Base-by-base conservation (phyloP, 2,329 filamentous ascomycete genomes). In the Sporothrix brunneoviolacea region DNA sequence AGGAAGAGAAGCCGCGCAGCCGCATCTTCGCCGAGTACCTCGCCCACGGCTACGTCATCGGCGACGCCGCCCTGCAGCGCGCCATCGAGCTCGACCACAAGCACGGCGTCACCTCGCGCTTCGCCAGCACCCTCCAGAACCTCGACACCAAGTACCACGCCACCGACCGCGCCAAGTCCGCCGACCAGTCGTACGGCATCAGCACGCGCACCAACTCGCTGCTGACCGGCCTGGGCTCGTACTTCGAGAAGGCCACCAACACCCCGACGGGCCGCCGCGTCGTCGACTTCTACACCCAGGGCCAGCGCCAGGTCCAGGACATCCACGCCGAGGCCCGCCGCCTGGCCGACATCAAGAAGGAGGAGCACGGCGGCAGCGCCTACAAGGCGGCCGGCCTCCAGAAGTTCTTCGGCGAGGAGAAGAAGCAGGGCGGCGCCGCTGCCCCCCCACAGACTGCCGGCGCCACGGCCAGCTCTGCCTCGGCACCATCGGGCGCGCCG, bases 21-120 rank as follows among this genome's bases (percentile, higher is more conserved):
- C 88, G 93, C 61, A 95, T 98, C 67, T 70, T 96, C 45, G 93
- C 93, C 58, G 93, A 98, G 73, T 96, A 97, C 70, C 85, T 98
- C 30, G 91, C 93, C 10, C 89, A 96, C 62, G 93, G 93, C 60
- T 98, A 98, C 72, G 79, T 83, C 35, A 76, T 97, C 57, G 90
- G 80, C 27, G 80, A 84, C 51, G 74, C 69, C 24, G 87, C 88
- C 45, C 84, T 95, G 60, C 80, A 93, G 72, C 79, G 79, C 56
- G 91, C 89, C 56, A 87, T 98, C 62, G 81, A 88, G 27, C 82
- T 97, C 46, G 93, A 98, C 74, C 75, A 86, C 66, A 86, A 91
- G 72, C 91, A 97, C 70, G 88, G 88, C 59, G 83, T 97, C 62
- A 87, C 86, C 52, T 75, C 68, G 63, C 83, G 84, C 60, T 98